These are phyloP conservation scores for Volvox africanus DNA, from an alignment of 139 green algal genomes.

Conservation along the genomic window DNA sequence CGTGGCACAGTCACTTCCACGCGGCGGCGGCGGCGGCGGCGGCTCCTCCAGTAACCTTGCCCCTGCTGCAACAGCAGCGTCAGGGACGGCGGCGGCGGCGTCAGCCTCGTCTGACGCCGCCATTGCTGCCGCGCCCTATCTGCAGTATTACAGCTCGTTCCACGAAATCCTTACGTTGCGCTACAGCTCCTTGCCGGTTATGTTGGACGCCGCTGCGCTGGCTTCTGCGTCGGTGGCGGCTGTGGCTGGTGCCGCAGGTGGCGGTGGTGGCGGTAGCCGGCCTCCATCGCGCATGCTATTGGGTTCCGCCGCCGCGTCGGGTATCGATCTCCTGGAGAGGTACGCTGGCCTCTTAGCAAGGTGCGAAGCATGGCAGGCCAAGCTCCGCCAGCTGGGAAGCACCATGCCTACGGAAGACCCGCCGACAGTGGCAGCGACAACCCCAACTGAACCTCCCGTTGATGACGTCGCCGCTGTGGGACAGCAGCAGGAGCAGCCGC, in stretches of 20 bases:
- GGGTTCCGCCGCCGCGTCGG: not conserved
- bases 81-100: not conserved
- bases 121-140: not conserved
- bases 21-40: not conserved
- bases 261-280: not conserved
- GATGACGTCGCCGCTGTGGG: not conserved
- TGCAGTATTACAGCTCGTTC: conserved; percentile 28
- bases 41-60: not conserved
- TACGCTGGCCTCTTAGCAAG: conserved; percentile 14
- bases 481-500: not conserved
- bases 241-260: not conserved
- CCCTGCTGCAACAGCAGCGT: not conserved
- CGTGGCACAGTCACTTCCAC: not conserved
- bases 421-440: not conserved
- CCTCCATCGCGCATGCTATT: not conserved
- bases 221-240: not conserved
- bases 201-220: conserved; percentile 5
- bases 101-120: not conserved
- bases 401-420: not conserved
- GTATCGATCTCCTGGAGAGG: conserved; percentile 1
- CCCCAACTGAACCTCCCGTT: not conserved
- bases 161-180: conserved; percentile 34
- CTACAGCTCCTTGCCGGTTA: conserved; percentile 21
- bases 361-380: conserved; percentile 38
- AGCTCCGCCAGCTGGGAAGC: conserved; percentile 10